Conservation (phyloP, 495 filamentous ascomycete species). For the Penicillium daleae region DNA sequence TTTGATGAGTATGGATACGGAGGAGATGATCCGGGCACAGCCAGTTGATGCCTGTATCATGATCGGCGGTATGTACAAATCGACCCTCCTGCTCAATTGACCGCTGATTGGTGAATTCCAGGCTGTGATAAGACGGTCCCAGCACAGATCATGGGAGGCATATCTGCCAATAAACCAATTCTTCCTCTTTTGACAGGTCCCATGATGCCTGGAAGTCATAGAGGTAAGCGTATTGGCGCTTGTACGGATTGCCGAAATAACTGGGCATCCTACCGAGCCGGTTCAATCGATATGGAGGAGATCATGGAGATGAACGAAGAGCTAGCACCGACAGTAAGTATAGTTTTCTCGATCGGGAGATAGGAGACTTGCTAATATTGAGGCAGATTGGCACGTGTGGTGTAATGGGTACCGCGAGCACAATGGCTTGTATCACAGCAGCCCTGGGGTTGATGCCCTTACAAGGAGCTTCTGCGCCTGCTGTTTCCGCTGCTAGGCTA, state of each 20-base stretch:
- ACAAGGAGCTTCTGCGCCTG: background rate
- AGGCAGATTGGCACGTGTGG: background rate
- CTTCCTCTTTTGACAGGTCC: background rate
- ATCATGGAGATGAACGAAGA: background rate
- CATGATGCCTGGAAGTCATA: background rate
- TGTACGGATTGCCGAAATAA: background rate
- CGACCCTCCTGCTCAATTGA: too few relatives aligned
- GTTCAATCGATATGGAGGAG: background rate
- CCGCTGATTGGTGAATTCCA: too few relatives aligned
- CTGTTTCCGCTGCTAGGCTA: background rate
- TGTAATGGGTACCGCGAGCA: background rate
- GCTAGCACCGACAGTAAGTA: background rate
- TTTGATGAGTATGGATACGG: background rate
- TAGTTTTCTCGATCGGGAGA: too few relatives aligned
- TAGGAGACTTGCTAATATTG: too few relatives aligned
- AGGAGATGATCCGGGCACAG: background rate
- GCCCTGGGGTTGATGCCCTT: background rate
- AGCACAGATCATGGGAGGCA: background rate
- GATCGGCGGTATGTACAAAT: background rate
- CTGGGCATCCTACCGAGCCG: background rate
- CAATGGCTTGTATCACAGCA: background rate
- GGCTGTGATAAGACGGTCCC: background rate
- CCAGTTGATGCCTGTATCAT: background rate
- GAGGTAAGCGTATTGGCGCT: background rate
- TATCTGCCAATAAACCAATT: background rate